Base-by-base conservation (phyloP, 140 eudicot species). In the Bidens hawaiensis region DNA sequence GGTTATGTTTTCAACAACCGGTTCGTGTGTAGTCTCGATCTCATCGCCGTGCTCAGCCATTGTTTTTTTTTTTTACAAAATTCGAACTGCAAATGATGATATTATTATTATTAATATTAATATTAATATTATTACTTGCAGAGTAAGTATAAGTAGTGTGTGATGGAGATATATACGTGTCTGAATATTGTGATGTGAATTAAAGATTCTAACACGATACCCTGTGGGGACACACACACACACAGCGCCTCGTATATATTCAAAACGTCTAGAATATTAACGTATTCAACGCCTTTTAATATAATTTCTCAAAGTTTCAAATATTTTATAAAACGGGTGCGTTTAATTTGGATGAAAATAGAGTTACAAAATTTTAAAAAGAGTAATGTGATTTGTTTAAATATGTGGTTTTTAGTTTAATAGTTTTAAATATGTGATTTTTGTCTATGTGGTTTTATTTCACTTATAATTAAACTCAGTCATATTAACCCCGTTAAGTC, bases 21-120 rank as follows among this genome's bases (percentile, higher is more conserved):
- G 57, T 61, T 79, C 85, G 7, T 45, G 50, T 36, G 71, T 72
- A 5, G 72, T 64, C 48, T 76, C 88, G 25, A 69, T 61, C 27
- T 64, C 66, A 46, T 85, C 90, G 7, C 22, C 82, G 67, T 77
- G 87, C 27, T 79, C 90, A 62, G 89, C 86, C 96, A 87, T 87
- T 14, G 22, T 17, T n/a, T n/a, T n/a, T n/a, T n/a, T n/a, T n/a
- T n/a, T 30, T 9, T 26, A 53, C 5, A 11, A 38, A 43, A 15
- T n/a, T 4, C 52, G 30, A 46, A 36, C 5, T 47, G 30, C 42
- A 73, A 65, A 55, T 53, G 50, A 70, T 42, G 45, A 30, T 16
- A 30, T 24, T 64, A 57, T 60, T 52, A 16, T 42, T 45, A 50
- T 68, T 42, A 33, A 60, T 42, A 31, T 31, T 6, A 31, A 31